These are phyloP conservation scores for Elymus sibiricus DNA, from an alignment of 176 grass and related monocot genomes.

Conservation along the genomic window DNA sequence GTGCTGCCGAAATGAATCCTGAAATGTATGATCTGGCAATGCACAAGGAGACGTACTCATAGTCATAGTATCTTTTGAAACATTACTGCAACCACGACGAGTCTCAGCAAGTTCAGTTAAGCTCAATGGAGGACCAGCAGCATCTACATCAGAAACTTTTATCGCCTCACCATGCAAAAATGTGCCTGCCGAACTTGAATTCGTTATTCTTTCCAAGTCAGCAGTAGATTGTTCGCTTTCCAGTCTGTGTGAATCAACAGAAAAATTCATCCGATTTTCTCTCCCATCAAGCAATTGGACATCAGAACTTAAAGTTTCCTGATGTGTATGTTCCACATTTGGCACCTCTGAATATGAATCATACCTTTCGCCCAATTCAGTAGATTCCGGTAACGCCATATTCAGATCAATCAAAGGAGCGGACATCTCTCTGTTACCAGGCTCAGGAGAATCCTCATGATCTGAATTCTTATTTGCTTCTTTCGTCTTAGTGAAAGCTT, in stretches of 20 bases:
- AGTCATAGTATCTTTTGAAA: conserved; percentile 16
- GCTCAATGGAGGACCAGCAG: conserved; percentile 16
- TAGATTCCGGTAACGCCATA: conserved; percentile 6
- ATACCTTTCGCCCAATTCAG: conserved; percentile 1
- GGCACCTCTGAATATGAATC: conserved; percentile 11
- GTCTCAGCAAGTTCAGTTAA: background rate
- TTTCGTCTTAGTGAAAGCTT: background rate
- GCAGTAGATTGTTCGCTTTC: background rate
- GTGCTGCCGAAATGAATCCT: conserved; percentile 27
- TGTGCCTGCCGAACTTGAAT: background rate
- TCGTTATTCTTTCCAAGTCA: conserved; percentile 12
- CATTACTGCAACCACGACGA: conserved; percentile 1
- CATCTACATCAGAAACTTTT: background rate
- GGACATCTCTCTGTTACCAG: conserved; percentile 12
- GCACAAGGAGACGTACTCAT: conserved; percentile 20
- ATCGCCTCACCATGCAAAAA: background rate
- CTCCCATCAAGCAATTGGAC: conserved; percentile 11
- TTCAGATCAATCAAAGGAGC: conserved; percentile 49
- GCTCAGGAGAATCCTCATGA: background rate
- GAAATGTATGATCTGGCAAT: background rate
- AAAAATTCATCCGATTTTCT: background rate
- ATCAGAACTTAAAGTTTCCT: background rate
- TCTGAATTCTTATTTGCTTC: background rate
- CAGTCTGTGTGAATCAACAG: conserved; percentile 5
- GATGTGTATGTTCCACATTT: conserved; percentile 19